These are phyloP conservation scores for Pinus taeda DNA, from an alignment of 75 land plant genomes.

Conservation along the genomic window DNA sequence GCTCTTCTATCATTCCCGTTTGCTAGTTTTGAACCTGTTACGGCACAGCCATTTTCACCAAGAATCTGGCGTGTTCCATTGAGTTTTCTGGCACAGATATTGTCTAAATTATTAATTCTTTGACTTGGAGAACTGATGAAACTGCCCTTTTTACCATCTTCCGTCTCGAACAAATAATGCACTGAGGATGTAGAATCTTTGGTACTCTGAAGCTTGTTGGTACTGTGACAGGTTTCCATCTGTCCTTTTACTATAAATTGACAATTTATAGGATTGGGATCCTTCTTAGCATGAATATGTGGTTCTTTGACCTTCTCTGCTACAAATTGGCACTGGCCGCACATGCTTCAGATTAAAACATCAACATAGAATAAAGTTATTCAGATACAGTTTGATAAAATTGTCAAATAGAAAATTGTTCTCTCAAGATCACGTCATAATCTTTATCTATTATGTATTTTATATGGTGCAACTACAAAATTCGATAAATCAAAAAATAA, in stretches of 20 bases:
- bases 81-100: not conserved
- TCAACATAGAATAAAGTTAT: not conserved
- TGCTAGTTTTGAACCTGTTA: not conserved
- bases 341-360: constrained; percentile 2
- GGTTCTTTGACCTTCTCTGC: constrained; percentile 1
- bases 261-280: not conserved
- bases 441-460: too few species aligned
- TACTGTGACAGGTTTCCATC: not conserved
- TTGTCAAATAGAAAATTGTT: not conserved
- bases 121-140: not conserved
- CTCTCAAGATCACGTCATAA: too few species aligned
- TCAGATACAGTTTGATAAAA: not conserved
- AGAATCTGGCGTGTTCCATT: not conserved
- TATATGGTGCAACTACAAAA: too few species aligned
- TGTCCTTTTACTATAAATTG: not conserved
- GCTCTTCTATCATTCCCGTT: not conserved
- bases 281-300: not conserved
- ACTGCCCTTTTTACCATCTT: not conserved
- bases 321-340: constrained; percentile 4
- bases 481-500: too few species aligned
- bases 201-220: not conserved
- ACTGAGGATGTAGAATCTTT: not conserved
- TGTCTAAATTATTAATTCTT: not conserved
- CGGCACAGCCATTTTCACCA: not conserved
- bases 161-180: not conserved